These are phyloP conservation scores for Gryganskiella cystojenkinii DNA, from an alignment of 192 early-diverging fungal genomes.

Conservation along the genomic window DNA sequence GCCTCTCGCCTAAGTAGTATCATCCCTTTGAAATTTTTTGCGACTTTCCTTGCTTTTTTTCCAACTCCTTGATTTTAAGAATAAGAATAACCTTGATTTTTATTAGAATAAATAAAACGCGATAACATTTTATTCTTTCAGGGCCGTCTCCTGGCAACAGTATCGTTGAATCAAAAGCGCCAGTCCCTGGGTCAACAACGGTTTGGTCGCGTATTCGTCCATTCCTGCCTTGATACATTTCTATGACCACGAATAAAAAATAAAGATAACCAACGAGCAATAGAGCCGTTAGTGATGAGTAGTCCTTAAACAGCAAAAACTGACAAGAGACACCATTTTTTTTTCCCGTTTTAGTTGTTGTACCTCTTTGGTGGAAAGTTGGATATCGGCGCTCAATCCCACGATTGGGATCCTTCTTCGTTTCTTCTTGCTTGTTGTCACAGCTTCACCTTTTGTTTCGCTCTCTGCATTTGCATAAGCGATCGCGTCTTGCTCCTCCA, in stretches of 20 bases:
- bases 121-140: not conserved
- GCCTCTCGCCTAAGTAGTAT: no score
- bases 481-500: conserved; percentile 27
- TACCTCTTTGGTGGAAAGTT: conserved; percentile 46
- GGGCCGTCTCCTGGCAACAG: not conserved
- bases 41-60: no score
- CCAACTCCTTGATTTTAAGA: no score
- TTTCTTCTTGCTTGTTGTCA: not conserved
- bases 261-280: no score
- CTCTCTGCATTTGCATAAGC: no score
- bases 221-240: conserved; percentile 47
- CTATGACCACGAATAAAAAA: conserved; percentile 3
- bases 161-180: conserved; percentile 39
- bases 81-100: no score
- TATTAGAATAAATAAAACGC: no score
- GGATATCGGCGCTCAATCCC: conserved; percentile 49
- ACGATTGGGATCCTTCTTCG: conserved; percentile 35
- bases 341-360: not conserved
- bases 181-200: conserved; percentile 48
- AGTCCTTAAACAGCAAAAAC: not conserved
- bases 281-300: no score
- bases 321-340: not conserved
- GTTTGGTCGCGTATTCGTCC: conserved; percentile 54
- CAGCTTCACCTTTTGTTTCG: not conserved
- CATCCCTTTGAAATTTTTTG: no score